Evolutionary conservation across 176 grass and related monocot species (phyloP), one percentile per base, ranked within the genome.

Genomic region (Urochloa ruziziensis): DNA sequence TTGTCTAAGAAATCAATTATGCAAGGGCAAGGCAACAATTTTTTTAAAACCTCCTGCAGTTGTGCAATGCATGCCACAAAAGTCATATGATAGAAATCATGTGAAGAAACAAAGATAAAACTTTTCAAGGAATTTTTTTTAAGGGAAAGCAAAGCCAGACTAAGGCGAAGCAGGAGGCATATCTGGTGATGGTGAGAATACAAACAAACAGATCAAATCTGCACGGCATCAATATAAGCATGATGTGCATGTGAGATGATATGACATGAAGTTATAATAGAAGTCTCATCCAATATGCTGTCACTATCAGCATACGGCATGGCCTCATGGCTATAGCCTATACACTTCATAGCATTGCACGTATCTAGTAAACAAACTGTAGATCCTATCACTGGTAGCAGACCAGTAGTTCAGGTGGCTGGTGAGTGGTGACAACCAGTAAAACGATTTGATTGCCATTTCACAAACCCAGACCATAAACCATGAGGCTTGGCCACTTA

Each of bases 401-500:
- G 7, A 54, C 36, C 21, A 73, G 43, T 54, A 51, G 17, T 56
- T 76, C 54, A 70, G 16, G n/a, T 16, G 19, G 40, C 51, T 76
- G 29, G 35, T 78, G 56, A 40, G 0, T 49, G 44, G 28, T 64
- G 64, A 40, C 0, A 58, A 54, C 35, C 65, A 77, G 23, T 77
- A 73, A 63, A 64, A 71, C 47, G 58, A 43, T 71, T 56, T 72
- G 15, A 48, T 21, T 62, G n/a, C 4, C 24, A 49, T 36, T 73
- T 66, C 65, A 25, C 13, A 79, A 81, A 90, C 53, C 37, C 3
- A 4, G 3, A 0, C 1, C 46, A 48, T 82, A 17, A 29, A 72
- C 54, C 23, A 83, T 83, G 30, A 70, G 70, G 59, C 3, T 80
- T 67, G 71, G 76, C 47, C 80, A 86, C 92, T 94, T 91, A 98